Percentiles rank a stretch among this genome's conserved stretches.
Conservation (phyloP, 2,329 filamentous ascomycete species). For the Sporothrix pseudoabietina region DNA sequence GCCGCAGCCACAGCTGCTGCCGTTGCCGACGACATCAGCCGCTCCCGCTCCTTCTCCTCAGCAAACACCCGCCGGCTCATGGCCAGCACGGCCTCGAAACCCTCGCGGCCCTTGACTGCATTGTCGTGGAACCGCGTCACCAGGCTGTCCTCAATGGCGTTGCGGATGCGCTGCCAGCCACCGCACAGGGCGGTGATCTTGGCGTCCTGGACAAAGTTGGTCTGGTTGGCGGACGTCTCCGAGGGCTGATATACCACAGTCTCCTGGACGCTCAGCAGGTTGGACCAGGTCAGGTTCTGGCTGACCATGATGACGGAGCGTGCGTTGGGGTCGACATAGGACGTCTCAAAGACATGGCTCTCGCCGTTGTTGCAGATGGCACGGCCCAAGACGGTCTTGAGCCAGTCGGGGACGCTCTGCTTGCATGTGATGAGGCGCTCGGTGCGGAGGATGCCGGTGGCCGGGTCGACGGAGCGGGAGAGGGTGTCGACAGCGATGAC, state of each 20-base stretch:
- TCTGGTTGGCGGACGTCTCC: slow-evolving; percentile 53
- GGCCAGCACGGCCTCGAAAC: slow-evolving; percentile 90
- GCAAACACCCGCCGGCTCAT: slow-evolving; percentile 91
- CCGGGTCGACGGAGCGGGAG: slow-evolving; percentile 63
- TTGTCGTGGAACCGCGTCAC: slow-evolving; percentile 91
- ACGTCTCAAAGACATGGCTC: slow-evolving; percentile 91
- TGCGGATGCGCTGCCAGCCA: slow-evolving; percentile 96
- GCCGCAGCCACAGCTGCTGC: slow-evolving; percentile 33
- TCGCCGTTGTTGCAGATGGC: slow-evolving; percentile 62
- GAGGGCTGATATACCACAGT: slow-evolving; percentile 81
- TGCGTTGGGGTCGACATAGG: slow-evolving; percentile 80
- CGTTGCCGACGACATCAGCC: slow-evolving; percentile 34
- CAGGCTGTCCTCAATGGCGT: slow-evolving; percentile 87
- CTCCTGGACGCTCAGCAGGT: slow-evolving; percentile 88
- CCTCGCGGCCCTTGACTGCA: slow-evolving; percentile 84
- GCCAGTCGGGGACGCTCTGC: slow-evolving; percentile 72
- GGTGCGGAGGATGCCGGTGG: slow-evolving; percentile 62
- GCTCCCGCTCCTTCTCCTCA: slow-evolving; percentile 74
- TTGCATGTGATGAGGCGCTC: slow-evolving; percentile 65
- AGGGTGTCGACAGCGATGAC: slow-evolving; percentile 95
- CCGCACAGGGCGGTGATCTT: slow-evolving; percentile 92
- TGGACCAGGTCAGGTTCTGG: slow-evolving; percentile 90
- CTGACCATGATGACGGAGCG: slow-evolving; percentile 97
- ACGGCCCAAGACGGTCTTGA: slow-evolving; percentile 73
- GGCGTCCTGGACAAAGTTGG: slow-evolving; percentile 84